These are phyloP conservation scores for Rhodotorula sp. DNA, from an alignment of 1,284 basidiomycete genomes.

Conservation along the genomic window DNA sequence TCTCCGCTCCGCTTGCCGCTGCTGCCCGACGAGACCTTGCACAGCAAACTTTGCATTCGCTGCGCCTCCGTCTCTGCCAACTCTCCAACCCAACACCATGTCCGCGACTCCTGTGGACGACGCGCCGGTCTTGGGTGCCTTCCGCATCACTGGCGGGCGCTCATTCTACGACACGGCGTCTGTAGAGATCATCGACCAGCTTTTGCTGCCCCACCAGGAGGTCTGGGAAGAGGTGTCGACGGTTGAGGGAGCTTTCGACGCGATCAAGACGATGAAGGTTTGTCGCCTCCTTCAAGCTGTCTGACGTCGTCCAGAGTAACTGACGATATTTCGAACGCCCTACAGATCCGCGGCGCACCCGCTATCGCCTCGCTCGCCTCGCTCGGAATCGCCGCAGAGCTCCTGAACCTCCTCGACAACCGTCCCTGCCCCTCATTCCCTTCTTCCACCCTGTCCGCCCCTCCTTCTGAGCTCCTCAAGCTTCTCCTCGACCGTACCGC, in stretches of 20 bases:
- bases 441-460: conserved; percentile 56
- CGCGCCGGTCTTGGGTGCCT: conserved; percentile 29
- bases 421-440: conserved; percentile 56
- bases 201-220: conserved; percentile 59
- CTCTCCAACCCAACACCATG: neutral
- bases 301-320: neutral
- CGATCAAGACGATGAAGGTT: conserved; percentile 85
- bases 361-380: conserved; percentile 90
- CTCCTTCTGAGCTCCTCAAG: conserved; percentile 55
- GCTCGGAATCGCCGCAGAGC: conserved; percentile 67
- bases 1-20: neutral
- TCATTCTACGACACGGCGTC: conserved; percentile 33
- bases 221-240: conserved; percentile 69
- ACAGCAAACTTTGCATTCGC: too few relatives aligned
- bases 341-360: conserved; percentile 81
- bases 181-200: conserved; percentile 46
- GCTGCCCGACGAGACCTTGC: neutral
- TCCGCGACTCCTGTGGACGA: neutral
- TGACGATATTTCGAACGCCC: neutral
- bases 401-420: conserved; percentile 35
- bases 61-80: too few relatives aligned
- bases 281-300: neutral
- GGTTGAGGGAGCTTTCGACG: conserved; percentile 78
- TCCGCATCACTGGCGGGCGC: conserved; percentile 30
- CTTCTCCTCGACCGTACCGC: conserved; percentile 63